Evolutionary conservation across 2,329 filamentous ascomycete species (phyloP).

Genomic region (Ustulina deusta): DNA sequence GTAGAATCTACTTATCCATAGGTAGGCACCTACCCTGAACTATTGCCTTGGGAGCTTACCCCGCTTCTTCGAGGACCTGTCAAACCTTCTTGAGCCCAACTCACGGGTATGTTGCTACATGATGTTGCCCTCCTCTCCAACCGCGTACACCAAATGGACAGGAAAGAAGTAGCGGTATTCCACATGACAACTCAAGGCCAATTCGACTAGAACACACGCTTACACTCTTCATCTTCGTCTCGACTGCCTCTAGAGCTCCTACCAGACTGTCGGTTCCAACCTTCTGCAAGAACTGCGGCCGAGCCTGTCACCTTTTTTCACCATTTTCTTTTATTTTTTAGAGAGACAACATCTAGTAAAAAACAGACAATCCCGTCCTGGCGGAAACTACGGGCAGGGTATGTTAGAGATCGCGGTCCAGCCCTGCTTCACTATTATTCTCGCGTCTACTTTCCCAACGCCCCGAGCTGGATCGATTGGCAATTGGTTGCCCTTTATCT

Average conservation of each 20-base stretch:
- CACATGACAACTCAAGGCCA: neutral
- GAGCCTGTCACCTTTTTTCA: neutral
- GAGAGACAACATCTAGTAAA: neutral
- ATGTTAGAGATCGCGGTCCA: neutral
- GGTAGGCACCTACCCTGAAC: slow-evolving; percentile 1
- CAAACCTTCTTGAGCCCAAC: neutral
- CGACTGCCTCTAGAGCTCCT: neutral
- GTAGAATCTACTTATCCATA: neutral
- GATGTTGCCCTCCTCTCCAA: slow-evolving; percentile 9
- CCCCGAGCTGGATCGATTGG: neutral
- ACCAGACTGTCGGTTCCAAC: neutral
- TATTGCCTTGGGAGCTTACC: slow-evolving; percentile 14
- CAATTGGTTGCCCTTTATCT: neutral
- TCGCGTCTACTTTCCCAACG: neutral
- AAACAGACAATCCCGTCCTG: neutral
- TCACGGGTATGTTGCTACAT: neutral
- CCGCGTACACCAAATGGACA: slow-evolving; percentile 4
- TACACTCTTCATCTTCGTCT: neutral
- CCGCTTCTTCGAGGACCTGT: slow-evolving; percentile 17
- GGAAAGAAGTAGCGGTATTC: neutral
- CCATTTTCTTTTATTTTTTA: neutral
- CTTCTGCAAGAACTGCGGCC: neutral
- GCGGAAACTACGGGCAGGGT: neutral
- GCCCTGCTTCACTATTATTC: neutral
- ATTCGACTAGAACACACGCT: neutral